Percentiles rank a stretch among this genome's conserved stretches.
Conservation (phyloP, 208 protist species). For the Perkinsela sp. region DNA sequence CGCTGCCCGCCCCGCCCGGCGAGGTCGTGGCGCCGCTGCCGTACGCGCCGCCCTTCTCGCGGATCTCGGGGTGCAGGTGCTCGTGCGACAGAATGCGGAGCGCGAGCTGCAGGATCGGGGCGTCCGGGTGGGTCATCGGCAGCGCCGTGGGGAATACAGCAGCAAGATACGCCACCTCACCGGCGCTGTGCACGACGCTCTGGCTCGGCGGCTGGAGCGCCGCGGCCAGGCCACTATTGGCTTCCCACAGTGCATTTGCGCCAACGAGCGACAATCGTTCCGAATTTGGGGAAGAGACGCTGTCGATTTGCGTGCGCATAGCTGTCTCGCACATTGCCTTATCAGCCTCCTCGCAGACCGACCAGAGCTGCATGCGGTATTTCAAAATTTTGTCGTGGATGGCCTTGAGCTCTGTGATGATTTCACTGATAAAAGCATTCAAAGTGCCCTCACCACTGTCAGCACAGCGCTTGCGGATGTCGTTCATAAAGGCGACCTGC, state of each 20-base stretch:
- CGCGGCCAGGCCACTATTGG: not conserved
- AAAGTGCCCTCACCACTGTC: slow-evolving; percentile 12
- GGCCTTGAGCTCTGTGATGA: slow-evolving; percentile 10
- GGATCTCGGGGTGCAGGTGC: slow-evolving; percentile 52
- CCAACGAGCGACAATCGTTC: not conserved
- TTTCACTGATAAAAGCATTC: slow-evolving; percentile 11
- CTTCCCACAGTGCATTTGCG: not conserved
- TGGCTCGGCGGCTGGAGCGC: slow-evolving; percentile 9
- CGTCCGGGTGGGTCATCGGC: slow-evolving; percentile 11
- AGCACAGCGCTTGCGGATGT: slow-evolving; percentile 30
- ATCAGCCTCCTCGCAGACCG: slow-evolving; percentile 29
- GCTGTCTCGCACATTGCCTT: slow-evolving; percentile 16
- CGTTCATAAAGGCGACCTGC: slow-evolving; percentile 19
- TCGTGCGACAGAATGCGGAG: slow-evolving; percentile 36
- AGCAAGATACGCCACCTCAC: not conserved
- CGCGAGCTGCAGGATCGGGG: slow-evolving; percentile 33
- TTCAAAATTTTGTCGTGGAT: slow-evolving; percentile 14
- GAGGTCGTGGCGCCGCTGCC: slow-evolving; percentile 23
- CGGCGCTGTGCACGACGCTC: not conserved
- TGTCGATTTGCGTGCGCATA: slow-evolving; percentile 15
- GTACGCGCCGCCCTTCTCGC: slow-evolving; percentile 66
- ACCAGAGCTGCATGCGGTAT: slow-evolving; percentile 20
- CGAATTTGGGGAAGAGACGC: slow-evolving; percentile 9
- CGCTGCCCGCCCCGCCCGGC: slow-evolving; percentile 30
- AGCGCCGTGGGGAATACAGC: slow-evolving; percentile 4